Conservation (phyloP, 139 green algal species). For the Nannochloris sp. region DNA sequence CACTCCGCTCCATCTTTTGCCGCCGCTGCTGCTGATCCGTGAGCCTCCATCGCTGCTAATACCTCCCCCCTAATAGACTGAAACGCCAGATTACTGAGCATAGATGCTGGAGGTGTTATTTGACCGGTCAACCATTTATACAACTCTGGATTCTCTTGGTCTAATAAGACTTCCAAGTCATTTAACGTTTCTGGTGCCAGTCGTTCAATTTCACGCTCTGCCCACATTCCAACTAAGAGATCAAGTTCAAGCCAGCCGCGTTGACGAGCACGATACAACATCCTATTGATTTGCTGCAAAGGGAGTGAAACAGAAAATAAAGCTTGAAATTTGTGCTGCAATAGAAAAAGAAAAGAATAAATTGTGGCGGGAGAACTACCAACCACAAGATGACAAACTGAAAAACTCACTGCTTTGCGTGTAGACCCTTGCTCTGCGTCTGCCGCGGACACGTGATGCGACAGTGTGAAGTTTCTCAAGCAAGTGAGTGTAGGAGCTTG, state of each 20-base stretch:
- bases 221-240: slow-evolving; percentile 68
- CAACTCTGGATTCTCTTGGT: slow-evolving; percentile 77
- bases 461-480: no score
- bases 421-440: no score
- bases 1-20: slow-evolving; percentile 44
- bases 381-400: no score
- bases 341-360: no score
- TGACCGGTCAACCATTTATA: slow-evolving; percentile 80
- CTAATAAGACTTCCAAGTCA: slow-evolving; percentile 45
- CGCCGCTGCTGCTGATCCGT: slow-evolving; percentile 13
- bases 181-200: slow-evolving; percentile 36
- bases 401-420: no score
- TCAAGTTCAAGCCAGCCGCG: slow-evolving; percentile 82
- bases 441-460: no score
- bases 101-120: slow-evolving; percentile 22
- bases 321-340: no score
- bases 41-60: slow-evolving; percentile 28
- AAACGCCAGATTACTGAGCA: slow-evolving; percentile 51
- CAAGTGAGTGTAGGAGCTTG: no score
- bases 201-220: slow-evolving; percentile 50
- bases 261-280: slow-evolving; percentile 74
- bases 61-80: slow-evolving; percentile 32
- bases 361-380: no score
- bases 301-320: no score
- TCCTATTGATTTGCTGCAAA: slow-evolving; percentile 44